phyloP scores from a whole-genome alignment of 305 asterid species.

The Fraxinus velutina region DNA sequence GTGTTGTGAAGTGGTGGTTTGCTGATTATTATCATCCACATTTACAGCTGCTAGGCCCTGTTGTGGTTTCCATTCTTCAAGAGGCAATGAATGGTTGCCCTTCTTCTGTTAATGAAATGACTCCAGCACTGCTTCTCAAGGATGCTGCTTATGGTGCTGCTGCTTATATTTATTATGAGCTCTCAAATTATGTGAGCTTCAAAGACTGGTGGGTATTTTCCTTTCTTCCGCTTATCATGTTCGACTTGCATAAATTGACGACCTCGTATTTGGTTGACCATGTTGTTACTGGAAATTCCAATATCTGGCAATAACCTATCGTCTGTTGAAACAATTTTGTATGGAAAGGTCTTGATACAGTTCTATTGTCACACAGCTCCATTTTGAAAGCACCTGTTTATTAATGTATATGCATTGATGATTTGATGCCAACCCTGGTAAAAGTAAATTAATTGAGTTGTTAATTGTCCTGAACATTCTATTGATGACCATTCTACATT shows the following conservation, averaged over 20 bases:
- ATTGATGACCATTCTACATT: background rate
- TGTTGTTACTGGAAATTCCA: slow-evolving; percentile 15
- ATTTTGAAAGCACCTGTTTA: background rate
- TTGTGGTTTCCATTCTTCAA: slow-evolving; percentile 91
- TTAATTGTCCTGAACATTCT: slow-evolving; percentile 7
- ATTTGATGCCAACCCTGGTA: slow-evolving; percentile 12
- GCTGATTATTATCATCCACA: slow-evolving; percentile 28
- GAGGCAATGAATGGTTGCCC: slow-evolving; percentile 95
- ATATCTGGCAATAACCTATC: slow-evolving; percentile 16
- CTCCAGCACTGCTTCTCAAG: slow-evolving; percentile 80
- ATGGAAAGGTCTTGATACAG: slow-evolving; percentile 13
- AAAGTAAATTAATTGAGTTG: slow-evolving; percentile 16
- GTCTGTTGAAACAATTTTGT: background rate
- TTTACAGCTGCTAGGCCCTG: slow-evolving; percentile 84
- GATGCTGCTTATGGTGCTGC: slow-evolving; percentile 99
- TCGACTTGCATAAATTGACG: slow-evolving; percentile 16
- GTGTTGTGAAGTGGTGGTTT: slow-evolving; percentile 27
- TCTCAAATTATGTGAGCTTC: slow-evolving; percentile 88
- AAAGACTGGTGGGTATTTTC: slow-evolving; percentile 72
- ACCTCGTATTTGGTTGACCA: slow-evolving; percentile 10
- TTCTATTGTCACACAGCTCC: slow-evolving; percentile 5
- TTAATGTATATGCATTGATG: slow-evolving; percentile 10
- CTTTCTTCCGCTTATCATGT: slow-evolving; percentile 12
- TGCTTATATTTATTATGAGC: slow-evolving; percentile 90
- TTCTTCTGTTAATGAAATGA: slow-evolving; percentile 71